phyloP scores from a whole-genome alignment of 2,329 filamentous ascomycete genomes.

The Mycosphaerelloides madeirae region DNA sequence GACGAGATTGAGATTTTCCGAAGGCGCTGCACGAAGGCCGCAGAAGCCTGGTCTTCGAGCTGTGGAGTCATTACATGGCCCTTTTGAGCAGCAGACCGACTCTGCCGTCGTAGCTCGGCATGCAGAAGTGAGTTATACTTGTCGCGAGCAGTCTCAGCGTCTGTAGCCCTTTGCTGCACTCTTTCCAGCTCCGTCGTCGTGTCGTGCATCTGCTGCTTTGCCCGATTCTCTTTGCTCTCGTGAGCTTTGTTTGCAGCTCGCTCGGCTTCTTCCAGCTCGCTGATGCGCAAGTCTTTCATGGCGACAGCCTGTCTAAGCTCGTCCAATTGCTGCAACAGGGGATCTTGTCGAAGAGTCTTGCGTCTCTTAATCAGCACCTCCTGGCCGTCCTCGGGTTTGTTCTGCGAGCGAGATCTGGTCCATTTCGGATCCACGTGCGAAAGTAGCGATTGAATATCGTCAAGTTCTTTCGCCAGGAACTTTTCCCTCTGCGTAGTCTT shows the following conservation, averaged over 20 bases:
- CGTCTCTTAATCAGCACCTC: background rate
- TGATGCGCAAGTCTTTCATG: constrained; percentile 10
- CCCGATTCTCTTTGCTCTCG: background rate
- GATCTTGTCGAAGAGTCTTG: constrained; percentile 4
- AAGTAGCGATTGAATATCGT: constrained; percentile 8
- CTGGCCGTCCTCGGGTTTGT: background rate
- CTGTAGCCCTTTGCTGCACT: constrained; percentile 4
- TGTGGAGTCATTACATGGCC: constrained; percentile 10
- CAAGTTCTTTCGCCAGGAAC: constrained; percentile 22
- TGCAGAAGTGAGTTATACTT: constrained; percentile 38
- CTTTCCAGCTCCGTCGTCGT: background rate
- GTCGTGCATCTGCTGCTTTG: background rate
- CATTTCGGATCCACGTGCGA: constrained; percentile 4
- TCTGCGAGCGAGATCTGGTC: background rate
- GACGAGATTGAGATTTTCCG: background rate
- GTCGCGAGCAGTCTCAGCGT: constrained; percentile 35
- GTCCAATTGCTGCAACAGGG: constrained; percentile 3
- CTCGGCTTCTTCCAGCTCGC: constrained; percentile 2
- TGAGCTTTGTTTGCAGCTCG: background rate
- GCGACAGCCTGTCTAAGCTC: constrained; percentile 7
- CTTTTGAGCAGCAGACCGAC: constrained; percentile 16
- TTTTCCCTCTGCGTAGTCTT: constrained; percentile 28
- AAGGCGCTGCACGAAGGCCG: background rate
- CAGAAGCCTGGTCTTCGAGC: constrained; percentile 14
- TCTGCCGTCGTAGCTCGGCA: constrained; percentile 38